Evolutionary conservation across 768 basidiomycete species (phyloP).

Genomic region (Suillus weaverae): DNA sequence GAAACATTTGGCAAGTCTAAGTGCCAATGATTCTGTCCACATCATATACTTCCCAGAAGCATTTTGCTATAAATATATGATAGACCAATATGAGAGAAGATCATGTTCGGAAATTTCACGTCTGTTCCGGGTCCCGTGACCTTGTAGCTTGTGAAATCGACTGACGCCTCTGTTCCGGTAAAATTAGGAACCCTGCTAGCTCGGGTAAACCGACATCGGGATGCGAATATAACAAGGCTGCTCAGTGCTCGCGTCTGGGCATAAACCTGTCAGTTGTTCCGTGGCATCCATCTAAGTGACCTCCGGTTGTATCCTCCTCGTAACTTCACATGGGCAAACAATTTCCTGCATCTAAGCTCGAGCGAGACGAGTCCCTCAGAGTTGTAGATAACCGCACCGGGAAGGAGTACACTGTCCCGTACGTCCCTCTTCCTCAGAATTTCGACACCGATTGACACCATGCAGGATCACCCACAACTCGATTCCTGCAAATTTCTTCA

Average conservation of each 20-base stretch:
- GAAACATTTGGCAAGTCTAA: background rate
- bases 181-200: background rate
- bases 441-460: background rate
- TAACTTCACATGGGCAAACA: conserved; percentile 28
- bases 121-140: background rate
- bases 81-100: background rate
- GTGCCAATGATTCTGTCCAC: background rate
- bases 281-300: background rate
- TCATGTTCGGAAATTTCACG: background rate
- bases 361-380: conserved; percentile 45
- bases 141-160: background rate
- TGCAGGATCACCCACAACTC: conserved; percentile 78
- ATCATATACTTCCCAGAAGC: background rate
- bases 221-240: background rate
- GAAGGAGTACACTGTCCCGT: conserved; percentile 74
- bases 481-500: conserved; percentile 80
- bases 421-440: conserved; percentile 30
- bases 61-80: background rate
- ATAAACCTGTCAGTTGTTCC: background rate
- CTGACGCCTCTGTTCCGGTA: background rate
- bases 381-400: conserved; percentile 86
- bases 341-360: conserved; percentile 15
- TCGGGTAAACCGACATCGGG: background rate
- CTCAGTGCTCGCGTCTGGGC: background rate
- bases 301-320: background rate